Conservation (phyloP, 805 yeast species). For the Ogataea trehalophila region DNA sequence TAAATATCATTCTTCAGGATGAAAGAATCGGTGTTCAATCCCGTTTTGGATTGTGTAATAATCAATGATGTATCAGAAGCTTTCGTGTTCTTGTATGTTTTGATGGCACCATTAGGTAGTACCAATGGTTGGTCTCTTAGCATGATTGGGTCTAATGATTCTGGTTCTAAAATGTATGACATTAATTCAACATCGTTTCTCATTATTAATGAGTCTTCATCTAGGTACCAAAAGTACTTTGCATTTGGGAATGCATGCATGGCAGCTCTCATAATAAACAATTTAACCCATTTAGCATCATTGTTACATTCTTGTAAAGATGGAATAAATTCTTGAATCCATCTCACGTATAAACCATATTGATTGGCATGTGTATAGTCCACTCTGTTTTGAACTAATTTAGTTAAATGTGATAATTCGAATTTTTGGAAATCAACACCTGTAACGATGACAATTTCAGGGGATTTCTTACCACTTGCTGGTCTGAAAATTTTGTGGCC, state of each 20-base stretch:
- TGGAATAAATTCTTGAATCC: constrained; percentile 80
- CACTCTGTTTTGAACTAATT: constrained; percentile 77
- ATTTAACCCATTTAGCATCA: constrained; percentile 57
- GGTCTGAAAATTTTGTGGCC: constrained; percentile 52
- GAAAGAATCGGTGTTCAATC: constrained; percentile 66
- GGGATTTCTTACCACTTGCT: constrained; percentile 35
- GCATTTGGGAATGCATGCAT: constrained; percentile 89
- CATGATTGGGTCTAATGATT: constrained; percentile 58
- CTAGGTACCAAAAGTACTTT: constrained; percentile 87
- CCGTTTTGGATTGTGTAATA: constrained; percentile 62
- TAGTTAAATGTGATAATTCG: constrained; percentile 53
- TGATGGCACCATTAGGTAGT: constrained; percentile 62
- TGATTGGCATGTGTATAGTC: constrained; percentile 80
- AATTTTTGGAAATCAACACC: constrained; percentile 71
- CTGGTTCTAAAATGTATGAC: constrained; percentile 54
- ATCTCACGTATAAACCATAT: constrained; percentile 80
- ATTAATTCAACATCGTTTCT: constrained; percentile 57
- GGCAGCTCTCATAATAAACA: constrained; percentile 74
- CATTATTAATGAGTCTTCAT: constrained; percentile 74
- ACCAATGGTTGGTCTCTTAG: constrained; percentile 68
- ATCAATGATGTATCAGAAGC: constrained; percentile 55
- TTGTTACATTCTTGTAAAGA: constrained; percentile 41
- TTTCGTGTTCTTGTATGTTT: constrained; percentile 58
- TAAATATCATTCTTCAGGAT: constrained; percentile 61
- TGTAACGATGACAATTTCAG: constrained; percentile 72